phyloP scores from a whole-genome alignment of 108 stramenopile genomes.

The Cylindrotheca closterium region DNA sequence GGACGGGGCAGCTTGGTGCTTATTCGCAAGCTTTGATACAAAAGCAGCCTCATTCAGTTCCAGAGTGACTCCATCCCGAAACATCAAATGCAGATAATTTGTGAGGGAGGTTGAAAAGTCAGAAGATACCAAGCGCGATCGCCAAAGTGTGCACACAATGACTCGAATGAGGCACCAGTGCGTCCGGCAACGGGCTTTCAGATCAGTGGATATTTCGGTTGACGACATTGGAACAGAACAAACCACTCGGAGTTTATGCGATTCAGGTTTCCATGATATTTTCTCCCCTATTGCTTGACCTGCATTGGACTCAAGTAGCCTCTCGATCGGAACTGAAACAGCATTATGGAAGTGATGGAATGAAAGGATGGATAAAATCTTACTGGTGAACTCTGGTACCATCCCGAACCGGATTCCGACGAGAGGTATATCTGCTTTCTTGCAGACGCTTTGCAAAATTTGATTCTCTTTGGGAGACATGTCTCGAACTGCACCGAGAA shows the following conservation, averaged over 20 bases:
- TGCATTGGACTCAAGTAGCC: constrained; percentile 27
- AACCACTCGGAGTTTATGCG: constrained; percentile 36
- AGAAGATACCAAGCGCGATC: constrained; percentile 56
- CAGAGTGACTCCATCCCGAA: constrained; percentile 50
- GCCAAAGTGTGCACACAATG: constrained; percentile 67
- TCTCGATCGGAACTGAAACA: constrained; percentile 29
- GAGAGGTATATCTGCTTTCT: constrained; percentile 31
- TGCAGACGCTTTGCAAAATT: constrained; percentile 44
- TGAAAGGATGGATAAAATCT: constrained; percentile 65
- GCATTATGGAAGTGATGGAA: constrained; percentile 47
- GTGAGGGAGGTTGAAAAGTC: constrained; percentile 2
- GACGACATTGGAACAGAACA: constrained; percentile 46
- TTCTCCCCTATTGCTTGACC: not conserved
- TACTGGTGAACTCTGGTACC: constrained; percentile 76
- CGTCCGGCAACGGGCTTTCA: constrained; percentile 38
- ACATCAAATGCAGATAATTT: constrained; percentile 54
- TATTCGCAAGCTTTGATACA: constrained; percentile 51
- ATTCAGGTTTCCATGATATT: not conserved
- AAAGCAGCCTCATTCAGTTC: constrained; percentile 50
- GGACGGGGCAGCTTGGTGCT: constrained; percentile 77
- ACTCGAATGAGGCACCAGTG: constrained; percentile 72
- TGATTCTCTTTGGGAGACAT: constrained; percentile 59
- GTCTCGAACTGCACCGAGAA: constrained; percentile 76
- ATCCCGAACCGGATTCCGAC: constrained; percentile 63
- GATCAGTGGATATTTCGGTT: constrained; percentile 30